Evolutionary conservation across 768 basidiomycete species (phyloP).

Genomic region (Rhodotorula graminis): DNA sequence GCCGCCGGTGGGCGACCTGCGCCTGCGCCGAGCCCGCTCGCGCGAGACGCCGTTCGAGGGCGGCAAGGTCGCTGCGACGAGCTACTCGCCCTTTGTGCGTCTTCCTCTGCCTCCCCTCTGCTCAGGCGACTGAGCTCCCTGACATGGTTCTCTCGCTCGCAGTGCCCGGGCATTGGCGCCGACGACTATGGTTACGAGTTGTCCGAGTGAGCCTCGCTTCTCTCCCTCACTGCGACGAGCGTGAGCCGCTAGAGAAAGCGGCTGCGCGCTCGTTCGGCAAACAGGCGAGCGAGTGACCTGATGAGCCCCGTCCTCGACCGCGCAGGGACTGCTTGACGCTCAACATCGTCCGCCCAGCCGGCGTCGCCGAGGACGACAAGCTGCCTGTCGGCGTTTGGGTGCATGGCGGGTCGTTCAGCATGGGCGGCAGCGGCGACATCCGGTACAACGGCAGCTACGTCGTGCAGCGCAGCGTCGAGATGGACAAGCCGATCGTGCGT

Average conservation of each 20-base stretch:
- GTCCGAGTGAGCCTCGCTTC: not conserved
- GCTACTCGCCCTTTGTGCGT: conserved; percentile 16
- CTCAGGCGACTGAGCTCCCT: not conserved
- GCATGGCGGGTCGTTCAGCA: conserved; percentile 42
- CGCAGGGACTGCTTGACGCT: conserved; percentile 33
- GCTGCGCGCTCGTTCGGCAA: too few relatives aligned
- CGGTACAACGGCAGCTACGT: conserved; percentile 35
- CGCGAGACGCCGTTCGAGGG: conserved; percentile 44
- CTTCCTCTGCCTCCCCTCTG: too few relatives aligned
- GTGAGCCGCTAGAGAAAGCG: too few relatives aligned
- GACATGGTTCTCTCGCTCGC: not conserved
- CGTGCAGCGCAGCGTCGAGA: conserved; percentile 36
- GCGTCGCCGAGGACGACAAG: not conserved
- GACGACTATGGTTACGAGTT: conserved; percentile 13
- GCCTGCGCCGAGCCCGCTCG: conserved; percentile 58
- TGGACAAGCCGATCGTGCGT: conserved; percentile 34
- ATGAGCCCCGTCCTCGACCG: not conserved
- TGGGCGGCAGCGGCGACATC: conserved; percentile 22
- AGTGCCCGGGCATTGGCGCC: conserved; percentile 29
- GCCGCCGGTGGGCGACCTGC: conserved; percentile 56
- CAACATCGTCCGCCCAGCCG: conserved; percentile 37
- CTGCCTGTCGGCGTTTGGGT: conserved; percentile 39
- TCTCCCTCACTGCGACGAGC: not conserved
- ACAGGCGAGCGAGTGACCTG: not conserved
- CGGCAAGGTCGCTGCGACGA: not conserved